Evolutionary conservation across 1,284 basidiomycete species (phyloP).

Genomic region (Malassezia furfur): DNA sequence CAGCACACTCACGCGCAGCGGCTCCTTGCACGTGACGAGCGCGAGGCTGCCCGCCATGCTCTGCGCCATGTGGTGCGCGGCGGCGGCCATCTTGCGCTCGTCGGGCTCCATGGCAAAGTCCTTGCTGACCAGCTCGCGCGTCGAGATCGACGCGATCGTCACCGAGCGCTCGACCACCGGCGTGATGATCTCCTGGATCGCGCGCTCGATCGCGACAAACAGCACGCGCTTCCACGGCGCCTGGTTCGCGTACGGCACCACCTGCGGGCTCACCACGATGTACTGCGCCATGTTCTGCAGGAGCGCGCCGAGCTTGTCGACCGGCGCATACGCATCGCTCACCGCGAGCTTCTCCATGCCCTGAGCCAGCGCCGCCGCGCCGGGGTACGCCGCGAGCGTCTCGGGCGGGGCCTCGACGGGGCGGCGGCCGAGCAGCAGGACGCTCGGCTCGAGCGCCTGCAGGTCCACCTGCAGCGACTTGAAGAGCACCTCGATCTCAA

Average conservation of each 20-base stretch:
- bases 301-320: slow-evolving; percentile 58
- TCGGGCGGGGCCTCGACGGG: slow-evolving; percentile 45
- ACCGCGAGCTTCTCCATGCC: slow-evolving; percentile 35
- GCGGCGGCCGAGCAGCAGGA: slow-evolving; percentile 60
- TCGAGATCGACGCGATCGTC: slow-evolving; percentile 96
- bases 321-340: slow-evolving; percentile 36
- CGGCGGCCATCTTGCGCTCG: slow-evolving; percentile 79
- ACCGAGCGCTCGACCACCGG: slow-evolving; percentile 98
- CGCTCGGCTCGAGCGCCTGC: slow-evolving; percentile 73
- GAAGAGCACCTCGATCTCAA: slow-evolving; percentile 96
- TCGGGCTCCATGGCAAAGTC: slow-evolving; percentile 92
- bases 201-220: slow-evolving; percentile 80
- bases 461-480: slow-evolving; percentile 81
- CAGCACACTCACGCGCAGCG: slow-evolving; percentile 83
- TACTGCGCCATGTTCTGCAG: slow-evolving; percentile 63
- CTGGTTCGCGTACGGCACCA: slow-evolving; percentile 62
- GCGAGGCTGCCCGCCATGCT: slow-evolving; percentile 93
- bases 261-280: slow-evolving; percentile 64
- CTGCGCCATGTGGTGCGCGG: slow-evolving; percentile 92
- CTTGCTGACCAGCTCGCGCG: slow-evolving; percentile 86
- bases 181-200: slow-evolving; percentile 93
- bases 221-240: slow-evolving; percentile 82
- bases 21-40: slow-evolving; percentile 96
- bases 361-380: slow-evolving; percentile 19
- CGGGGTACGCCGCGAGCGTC: slow-evolving; percentile 8